A percentile compares a stretch with the other conserved stretches of the same genome.
phyloP scores from a whole-genome alignment of 1,139 yeast genomes.

The Blastobotrys aristatus region DNA sequence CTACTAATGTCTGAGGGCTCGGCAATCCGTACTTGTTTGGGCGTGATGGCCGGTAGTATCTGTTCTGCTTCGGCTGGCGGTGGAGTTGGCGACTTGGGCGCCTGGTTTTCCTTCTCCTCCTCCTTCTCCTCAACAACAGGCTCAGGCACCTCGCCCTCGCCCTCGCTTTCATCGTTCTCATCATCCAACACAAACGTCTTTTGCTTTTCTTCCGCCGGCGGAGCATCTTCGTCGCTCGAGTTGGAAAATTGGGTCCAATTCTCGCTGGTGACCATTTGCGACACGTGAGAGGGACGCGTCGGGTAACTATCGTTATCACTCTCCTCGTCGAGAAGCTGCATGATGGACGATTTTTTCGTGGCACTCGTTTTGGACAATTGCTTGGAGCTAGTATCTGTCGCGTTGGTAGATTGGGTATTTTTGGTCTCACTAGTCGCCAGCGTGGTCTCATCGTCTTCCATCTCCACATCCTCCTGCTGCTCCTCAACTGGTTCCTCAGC shows the following conservation, averaged over 20 bases:
- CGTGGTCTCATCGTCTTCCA: not conserved
- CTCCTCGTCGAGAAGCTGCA: conserved; percentile 3
- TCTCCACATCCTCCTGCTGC: not conserved
- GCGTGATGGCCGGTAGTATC: conserved; percentile 7
- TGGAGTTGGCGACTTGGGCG: not conserved
- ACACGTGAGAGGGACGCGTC: conserved; percentile 6
- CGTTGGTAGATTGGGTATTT: not conserved
- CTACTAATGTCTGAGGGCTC: conserved; percentile 15
- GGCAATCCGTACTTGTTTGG: conserved; percentile 14
- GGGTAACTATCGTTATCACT: conserved; percentile 2
- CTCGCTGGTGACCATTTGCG: conserved; percentile 10
- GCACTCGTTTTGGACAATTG: not conserved
- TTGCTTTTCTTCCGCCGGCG: not conserved
- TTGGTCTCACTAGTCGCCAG: too few species aligned
- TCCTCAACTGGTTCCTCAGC: not conserved
- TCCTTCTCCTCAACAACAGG: not conserved
- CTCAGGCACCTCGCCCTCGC: not conserved
- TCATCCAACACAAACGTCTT: conserved; percentile 13
- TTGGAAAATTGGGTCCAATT: conserved; percentile 12
- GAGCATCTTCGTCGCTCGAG: conserved; percentile 6
- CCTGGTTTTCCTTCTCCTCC: not conserved
- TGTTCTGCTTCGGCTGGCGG: not conserved
- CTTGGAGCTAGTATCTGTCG: not conserved
- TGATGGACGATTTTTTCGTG: not conserved
- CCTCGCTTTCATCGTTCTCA: conserved; percentile 2